Evolutionary conservation across 2,329 filamentous ascomycete genomes (phyloP).

Genomic region (Cyanodermella asteris): DNA sequence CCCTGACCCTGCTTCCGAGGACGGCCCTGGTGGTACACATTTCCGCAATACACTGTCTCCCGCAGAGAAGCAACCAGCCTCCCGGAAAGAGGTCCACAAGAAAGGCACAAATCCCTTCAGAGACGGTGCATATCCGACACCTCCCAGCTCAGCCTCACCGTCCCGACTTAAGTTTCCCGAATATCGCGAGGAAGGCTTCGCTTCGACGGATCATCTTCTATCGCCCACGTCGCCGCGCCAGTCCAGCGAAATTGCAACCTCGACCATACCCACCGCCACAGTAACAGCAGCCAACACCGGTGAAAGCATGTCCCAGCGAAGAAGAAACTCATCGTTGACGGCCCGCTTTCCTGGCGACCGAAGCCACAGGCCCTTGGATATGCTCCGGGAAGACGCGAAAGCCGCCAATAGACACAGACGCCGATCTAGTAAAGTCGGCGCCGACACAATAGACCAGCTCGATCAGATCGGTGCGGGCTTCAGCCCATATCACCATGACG

Average conservation of each 20-base stretch:
- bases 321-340: conserved; percentile 25
- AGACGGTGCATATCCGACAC: conserved; percentile 1
- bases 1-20: conserved; percentile 45
- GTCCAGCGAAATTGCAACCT: conserved; percentile 5
- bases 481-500: conserved; percentile 71
- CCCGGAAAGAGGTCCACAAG: conserved; percentile 2
- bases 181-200: conserved; percentile 16
- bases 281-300: conserved; percentile 5
- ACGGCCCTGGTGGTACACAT: conserved; percentile 40
- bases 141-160: conserved; percentile 1
- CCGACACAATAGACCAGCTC: conserved; percentile 63
- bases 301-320: conserved; percentile 2
- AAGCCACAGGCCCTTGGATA: conserved; percentile 44
- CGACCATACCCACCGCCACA: conserved; percentile 7
- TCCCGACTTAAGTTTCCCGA: conserved; percentile 14
- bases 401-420: conserved; percentile 46
- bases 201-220: conserved; percentile 8
- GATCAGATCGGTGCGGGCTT: conserved; percentile 40
- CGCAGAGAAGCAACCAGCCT: conserved; percentile 1
- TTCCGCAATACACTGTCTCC: conserved; percentile 27
- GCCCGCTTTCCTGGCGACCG: conserved; percentile 42
- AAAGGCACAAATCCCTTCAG: conserved; percentile 1
- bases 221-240: conserved; percentile 1
- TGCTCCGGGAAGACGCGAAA: conserved; percentile 39
- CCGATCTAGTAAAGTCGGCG: conserved; percentile 41